These are phyloP conservation scores for Phytophthora meadii DNA, from an alignment of 352 stramenopile genomes.

Conservation along the genomic window DNA sequence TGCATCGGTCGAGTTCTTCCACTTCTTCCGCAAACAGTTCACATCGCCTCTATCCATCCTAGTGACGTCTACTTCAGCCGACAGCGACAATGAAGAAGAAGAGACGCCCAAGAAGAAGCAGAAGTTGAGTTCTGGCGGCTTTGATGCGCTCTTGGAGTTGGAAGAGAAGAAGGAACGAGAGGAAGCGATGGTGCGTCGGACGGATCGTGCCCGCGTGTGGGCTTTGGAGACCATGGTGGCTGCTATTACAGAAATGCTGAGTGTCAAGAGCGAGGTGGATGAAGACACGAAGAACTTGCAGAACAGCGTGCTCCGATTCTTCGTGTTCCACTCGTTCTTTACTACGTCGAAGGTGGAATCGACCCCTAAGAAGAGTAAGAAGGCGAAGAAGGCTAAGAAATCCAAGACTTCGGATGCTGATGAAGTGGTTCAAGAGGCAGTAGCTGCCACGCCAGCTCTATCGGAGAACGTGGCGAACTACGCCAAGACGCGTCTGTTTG, in stretches of 20 bases:
- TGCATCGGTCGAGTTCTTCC: constrained; percentile 67
- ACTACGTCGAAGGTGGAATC: constrained; percentile 28
- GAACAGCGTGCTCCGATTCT: constrained; percentile 61
- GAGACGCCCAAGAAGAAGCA: constrained; percentile 46
- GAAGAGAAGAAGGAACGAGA: constrained; percentile 85
- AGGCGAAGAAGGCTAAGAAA: constrained; percentile 46
- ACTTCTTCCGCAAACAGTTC: constrained; percentile 81
- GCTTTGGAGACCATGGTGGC: constrained; percentile 69
- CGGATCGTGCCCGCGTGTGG: constrained; percentile 77
- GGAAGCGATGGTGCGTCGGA: constrained; percentile 55
- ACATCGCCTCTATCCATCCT: constrained; percentile 63
- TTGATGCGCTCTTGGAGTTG: constrained; percentile 73
- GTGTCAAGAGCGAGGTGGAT: constrained; percentile 26
- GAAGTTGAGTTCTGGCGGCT: constrained; percentile 54
- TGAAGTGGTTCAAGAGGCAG: constrained; percentile 31
- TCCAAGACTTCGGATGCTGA: constrained; percentile 26
- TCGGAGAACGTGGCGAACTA: constrained; percentile 54
- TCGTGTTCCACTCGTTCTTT: constrained; percentile 81
- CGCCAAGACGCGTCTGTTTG: constrained; percentile 71
- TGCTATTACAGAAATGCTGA: constrained; percentile 52
- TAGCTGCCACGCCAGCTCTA: constrained; percentile 47
- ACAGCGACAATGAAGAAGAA: constrained; percentile 52
- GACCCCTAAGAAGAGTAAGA: constrained; percentile 65
- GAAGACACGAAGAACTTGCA: constrained; percentile 33
- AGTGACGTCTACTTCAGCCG: constrained; percentile 44